These are phyloP conservation scores for Paramecium sexaurelia DNA, from an alignment of 73 alveolate species.

Conservation along the genomic window DNA sequence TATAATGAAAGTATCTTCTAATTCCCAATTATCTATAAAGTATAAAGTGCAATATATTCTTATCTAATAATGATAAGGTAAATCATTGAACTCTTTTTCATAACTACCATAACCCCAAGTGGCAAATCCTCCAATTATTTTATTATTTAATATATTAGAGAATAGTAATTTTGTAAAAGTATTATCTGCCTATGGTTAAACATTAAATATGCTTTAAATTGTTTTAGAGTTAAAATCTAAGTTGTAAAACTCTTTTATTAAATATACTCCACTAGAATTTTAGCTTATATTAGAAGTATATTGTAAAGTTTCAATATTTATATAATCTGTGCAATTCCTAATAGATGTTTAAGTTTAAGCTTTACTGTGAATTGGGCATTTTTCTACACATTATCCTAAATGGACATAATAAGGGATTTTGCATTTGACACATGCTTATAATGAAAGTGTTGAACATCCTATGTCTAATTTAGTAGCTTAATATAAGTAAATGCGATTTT, in stretches of 20 bases:
- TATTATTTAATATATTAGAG: not conserved
- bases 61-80: not conserved
- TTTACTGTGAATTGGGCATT: not conserved
- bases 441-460: not conserved
- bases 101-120: slow-evolving; percentile 33
- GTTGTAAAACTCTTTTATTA: not conserved
- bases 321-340: slow-evolving; percentile 16
- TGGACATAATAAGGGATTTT: not conserved
- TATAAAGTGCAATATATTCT: slow-evolving; percentile 15
- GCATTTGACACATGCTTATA: not conserved
- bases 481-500: not conserved
- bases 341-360: not conserved
- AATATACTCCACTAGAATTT: not conserved
- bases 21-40: not conserved
- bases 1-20: not conserved
- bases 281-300: not conserved
- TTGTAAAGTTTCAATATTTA: not conserved
- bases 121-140: not conserved
- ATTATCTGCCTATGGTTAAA: not conserved
- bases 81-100: not conserved
- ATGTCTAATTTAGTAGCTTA: not conserved
- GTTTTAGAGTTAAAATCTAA: not conserved
- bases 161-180: not conserved
- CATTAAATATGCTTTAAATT: not conserved
- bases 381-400: not conserved